Conservation (phyloP, 1,139 yeast species). For the Candida sp. region DNA sequence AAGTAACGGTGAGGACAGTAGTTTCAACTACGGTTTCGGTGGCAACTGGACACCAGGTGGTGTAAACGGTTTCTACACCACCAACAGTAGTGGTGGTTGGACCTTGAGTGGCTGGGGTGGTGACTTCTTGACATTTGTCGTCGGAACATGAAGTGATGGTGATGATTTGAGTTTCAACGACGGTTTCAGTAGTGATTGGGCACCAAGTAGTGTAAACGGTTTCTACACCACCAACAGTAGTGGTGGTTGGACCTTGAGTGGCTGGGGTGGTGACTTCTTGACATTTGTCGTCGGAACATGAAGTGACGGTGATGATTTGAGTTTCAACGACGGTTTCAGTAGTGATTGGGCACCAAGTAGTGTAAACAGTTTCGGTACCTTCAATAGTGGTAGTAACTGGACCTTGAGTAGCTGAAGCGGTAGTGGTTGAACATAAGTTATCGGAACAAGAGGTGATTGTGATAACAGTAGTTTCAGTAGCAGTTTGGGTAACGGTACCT, state of each 20-base stretch:
- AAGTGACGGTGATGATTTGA: slow-evolving; percentile 35
- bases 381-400: slow-evolving; percentile 30
- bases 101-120: too few relatives aligned
- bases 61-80: too few relatives aligned
- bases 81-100: too few relatives aligned
- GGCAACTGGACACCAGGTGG: slow-evolving; percentile 33
- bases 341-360: slow-evolving; percentile 18
- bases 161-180: too few relatives aligned
- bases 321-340: slow-evolving; percentile 13
- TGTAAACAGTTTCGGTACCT: slow-evolving; percentile 16
- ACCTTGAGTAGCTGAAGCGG: slow-evolving; percentile 28
- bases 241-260: slow-evolving; percentile 19
- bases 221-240: slow-evolving; percentile 19
- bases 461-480: slow-evolving; percentile 20
- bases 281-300: slow-evolving; percentile 38
- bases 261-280: slow-evolving; percentile 26
- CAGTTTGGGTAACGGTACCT: slow-evolving; percentile 12
- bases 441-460: slow-evolving; percentile 49
- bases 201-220: slow-evolving; percentile 35
- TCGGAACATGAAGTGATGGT: slow-evolving; percentile 11
- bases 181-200: slow-evolving; percentile 18
- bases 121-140: too few relatives aligned
- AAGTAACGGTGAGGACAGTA: too few relatives aligned
- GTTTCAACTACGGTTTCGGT: too few relatives aligned
- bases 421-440: slow-evolving; percentile 26